A percentile compares a stretch with the other conserved stretches of the same genome.
Conservation (phyloP, 2,329 filamentous ascomycete species). For the Sclerotinia trifoliorum region DNA sequence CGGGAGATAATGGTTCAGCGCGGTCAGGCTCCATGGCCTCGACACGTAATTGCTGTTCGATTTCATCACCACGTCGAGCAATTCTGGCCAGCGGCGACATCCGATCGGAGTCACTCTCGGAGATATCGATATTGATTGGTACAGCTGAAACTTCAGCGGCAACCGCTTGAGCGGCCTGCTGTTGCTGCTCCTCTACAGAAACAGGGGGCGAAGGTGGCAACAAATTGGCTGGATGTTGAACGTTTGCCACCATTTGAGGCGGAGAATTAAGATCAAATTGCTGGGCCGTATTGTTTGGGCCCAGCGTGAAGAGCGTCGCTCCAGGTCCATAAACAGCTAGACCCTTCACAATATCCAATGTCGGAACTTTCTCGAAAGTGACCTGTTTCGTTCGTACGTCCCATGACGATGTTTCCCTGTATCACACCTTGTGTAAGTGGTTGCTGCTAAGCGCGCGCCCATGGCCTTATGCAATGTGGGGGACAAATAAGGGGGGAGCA, state of each 20-base stretch:
- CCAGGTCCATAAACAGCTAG: conserved; percentile 86
- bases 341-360: conserved; percentile 74
- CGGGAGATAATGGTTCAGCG: conserved; percentile 38
- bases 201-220: conserved; percentile 81
- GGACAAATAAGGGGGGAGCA: conserved; percentile 20
- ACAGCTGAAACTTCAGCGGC: conserved; percentile 47
- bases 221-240: conserved; percentile 78
- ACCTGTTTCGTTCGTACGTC: conserved; percentile 98
- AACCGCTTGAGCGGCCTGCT: conserved; percentile 38
- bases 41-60: conserved; percentile 33
- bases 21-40: conserved; percentile 33
- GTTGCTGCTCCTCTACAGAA: conserved; percentile 69
- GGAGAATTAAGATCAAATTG: conserved; percentile 92
- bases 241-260: conserved; percentile 76
- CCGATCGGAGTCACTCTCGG: conserved; percentile 74
- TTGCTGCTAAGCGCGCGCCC: conserved; percentile 49
- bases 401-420: conserved; percentile 87
- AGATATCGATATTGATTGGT: conserved; percentile 58
- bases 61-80: conserved; percentile 62
- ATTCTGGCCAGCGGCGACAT: conserved; percentile 74
- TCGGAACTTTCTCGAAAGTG: conserved; percentile 84
- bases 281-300: conserved; percentile 83
- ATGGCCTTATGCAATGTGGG: conserved; percentile 39
- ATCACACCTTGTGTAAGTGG: conserved; percentile 39
- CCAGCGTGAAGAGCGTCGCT: conserved; percentile 88